These are phyloP conservation scores for Ensete ventricosum DNA, from an alignment of 176 grass and related monocot genomes.

Conservation along the genomic window DNA sequence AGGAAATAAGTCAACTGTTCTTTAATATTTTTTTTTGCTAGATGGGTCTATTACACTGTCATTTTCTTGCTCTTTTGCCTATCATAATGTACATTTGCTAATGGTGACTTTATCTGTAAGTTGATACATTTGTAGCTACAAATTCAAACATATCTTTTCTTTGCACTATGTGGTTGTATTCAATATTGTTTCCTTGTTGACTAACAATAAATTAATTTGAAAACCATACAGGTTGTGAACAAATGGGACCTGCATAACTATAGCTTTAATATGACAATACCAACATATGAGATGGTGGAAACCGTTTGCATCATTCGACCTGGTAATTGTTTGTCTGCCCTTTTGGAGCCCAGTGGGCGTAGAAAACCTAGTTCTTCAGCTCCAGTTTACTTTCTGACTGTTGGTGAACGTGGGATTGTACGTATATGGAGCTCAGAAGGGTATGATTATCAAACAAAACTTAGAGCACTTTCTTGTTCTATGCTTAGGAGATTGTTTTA, in stretches of 20 bases:
- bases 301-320: slow-evolving; percentile 58
- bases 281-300: slow-evolving; percentile 90
- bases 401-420: slow-evolving; percentile 75
- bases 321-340: slow-evolving; percentile 37
- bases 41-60: too few species aligned
- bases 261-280: slow-evolving; percentile 73
- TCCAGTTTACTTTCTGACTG: slow-evolving; percentile 63
- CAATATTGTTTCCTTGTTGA: background rate
- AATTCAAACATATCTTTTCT: background rate
- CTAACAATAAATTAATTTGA: background rate
- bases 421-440: slow-evolving; percentile 81
- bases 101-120: background rate
- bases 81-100: too few species aligned
- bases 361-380: slow-evolving; percentile 16
- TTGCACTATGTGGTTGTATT: background rate
- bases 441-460: slow-evolving; percentile 21
- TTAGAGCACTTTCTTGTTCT: slow-evolving; percentile 4
- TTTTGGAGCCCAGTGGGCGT: slow-evolving; percentile 31
- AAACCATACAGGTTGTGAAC: slow-evolving; percentile 62
- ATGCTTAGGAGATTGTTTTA: background rate
- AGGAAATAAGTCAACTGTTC: too few species aligned
- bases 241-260: slow-evolving; percentile 66
- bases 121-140: background rate
- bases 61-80: too few species aligned
- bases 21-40: too few species aligned